Evolutionary conservation across 1,284 basidiomycete genomes (phyloP).

Genomic region (Meripilus lineatus): DNA sequence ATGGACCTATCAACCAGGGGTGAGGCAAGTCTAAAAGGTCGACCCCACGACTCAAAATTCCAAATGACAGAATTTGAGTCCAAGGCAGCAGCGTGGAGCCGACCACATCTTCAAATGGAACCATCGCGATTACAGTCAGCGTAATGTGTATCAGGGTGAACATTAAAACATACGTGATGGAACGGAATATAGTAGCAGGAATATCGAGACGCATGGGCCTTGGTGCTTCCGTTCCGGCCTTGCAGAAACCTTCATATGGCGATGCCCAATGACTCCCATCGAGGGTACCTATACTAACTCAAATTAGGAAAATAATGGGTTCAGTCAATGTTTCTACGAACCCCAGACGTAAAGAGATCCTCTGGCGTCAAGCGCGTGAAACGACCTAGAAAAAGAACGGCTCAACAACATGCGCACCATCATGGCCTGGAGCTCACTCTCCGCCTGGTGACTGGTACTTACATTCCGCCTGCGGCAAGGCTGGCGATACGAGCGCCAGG

Average conservation of each 20-base stretch:
- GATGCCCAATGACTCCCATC: conserved; percentile 43
- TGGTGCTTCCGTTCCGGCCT: conserved; percentile 41
- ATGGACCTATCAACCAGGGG: conserved; percentile 39
- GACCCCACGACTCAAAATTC: conserved; percentile 71
- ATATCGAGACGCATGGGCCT: conserved; percentile 54
- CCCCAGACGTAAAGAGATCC: conserved; percentile 84
- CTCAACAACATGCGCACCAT: too few species aligned
- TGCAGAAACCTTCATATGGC: conserved; percentile 52
- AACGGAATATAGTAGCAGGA: conserved; percentile 53
- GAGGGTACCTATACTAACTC: conserved; percentile 47
- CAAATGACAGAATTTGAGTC: conserved; percentile 57
- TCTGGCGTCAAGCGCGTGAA: conserved; percentile 71
- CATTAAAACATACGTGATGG: conserved; percentile 47
- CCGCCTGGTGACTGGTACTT: too few species aligned
- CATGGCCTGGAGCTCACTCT: too few species aligned
- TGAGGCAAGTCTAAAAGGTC: conserved; percentile 60
- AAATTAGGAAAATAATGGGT: background rate
- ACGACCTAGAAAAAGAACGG: conserved; percentile 67
- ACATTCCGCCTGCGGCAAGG: conserved; percentile 82
- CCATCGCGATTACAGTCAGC: conserved; percentile 2
- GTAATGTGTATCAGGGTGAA: too few species aligned
- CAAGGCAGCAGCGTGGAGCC: conserved; percentile 63
- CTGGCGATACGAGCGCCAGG: conserved; percentile 61
- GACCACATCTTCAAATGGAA: conserved; percentile 55
- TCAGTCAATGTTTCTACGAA: conserved; percentile 24